Base-by-base conservation (phyloP, 2,329 filamentous ascomycete species). In the Pseudocercospora eumusae region DNA sequence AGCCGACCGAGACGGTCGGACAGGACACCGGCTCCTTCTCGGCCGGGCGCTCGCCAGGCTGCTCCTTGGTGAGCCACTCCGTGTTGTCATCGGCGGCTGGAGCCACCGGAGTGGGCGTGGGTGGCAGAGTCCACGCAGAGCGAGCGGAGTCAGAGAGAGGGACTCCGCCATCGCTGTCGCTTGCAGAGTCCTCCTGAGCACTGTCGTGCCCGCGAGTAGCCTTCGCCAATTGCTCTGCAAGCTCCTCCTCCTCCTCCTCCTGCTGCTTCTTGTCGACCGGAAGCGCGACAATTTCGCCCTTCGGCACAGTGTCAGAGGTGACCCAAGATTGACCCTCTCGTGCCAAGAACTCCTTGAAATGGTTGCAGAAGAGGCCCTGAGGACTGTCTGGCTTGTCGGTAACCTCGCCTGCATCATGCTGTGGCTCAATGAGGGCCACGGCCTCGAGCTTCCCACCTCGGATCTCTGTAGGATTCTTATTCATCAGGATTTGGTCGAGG, bases 391-490 rank as follows among this genome's bases (percentile, higher is more conserved):
- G 52, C 52, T 40, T 5, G 21, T 54, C 52, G 25, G 52, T 54
- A n/a, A 18, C 13, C 6, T 54, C 52, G 52, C 28, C 49, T 6
- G 58, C 60, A n/a, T 64, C 47, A 23, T 65, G 64, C 4, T 56
- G 55, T 15, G 70, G 63, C 45, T 69, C 59, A 28, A 68, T 62
- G 28, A 73, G 28, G 15, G 64, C 68, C 8, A 71, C 50, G 40
- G 62, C 57, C n/a, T 61, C 50, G 27, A 70, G 31, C 15, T 65
- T 52, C 2, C 52, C 45, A 50, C 49, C 56, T 25, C 56, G 20
- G 25, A 57, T 57, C 40, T 44, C 54, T 15, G 25, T 33, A 21
- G 49, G 27, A 20, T 27, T 13, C 25, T 52, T 47, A 28, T 60
- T 53, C 23, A 56, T 31, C 42, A 64, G 36, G 33, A 59, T 45